Evolutionary conservation across 176 grass and related monocot genomes (phyloP), one percentile per base, ranked within the genome.

Genomic region (Cocos nucifera): DNA sequence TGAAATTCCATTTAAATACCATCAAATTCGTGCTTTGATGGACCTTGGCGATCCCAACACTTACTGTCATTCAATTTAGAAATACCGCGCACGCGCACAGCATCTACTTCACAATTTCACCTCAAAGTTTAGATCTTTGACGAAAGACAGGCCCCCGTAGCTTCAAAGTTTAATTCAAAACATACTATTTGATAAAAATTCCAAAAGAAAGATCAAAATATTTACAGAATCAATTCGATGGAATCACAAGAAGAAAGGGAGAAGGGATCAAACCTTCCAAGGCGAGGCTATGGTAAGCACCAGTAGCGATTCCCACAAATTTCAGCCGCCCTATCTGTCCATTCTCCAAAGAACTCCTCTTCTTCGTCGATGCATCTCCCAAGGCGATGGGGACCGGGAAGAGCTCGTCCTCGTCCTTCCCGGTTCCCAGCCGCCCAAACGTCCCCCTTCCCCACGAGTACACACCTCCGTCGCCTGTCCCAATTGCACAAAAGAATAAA

Each of bases 211-310:
- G 9, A 44, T 44, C 8, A 44, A 44, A 12, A 12, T 12, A 44
- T 9, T 44, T 44, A 44, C 2, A 3, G 35, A 44, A 44, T 44
- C 35, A 44, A 44, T 44, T 44, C 35, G 1, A 44, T 44, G 35
- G 35, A 14, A 44, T 44, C 3, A 12, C 35, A 44, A 44, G 9
- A 44, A 2, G 56, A 17, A 16, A 58, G 19, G 61, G 0, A 20
- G 4, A 60, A 58, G 16, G 12, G 58, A 58, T 53, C 59, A 21
- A 72, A 98, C 88, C 93, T 79, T 82, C 78, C 5, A 98, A 81
- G 14, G 82, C 88, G 52, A 98, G 93, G 57, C 76, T 86, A 71
- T 98, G 93, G 77, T 98, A 92, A 26, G 93, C 81, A 19, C 88
- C 88, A 15, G 93, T 39, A 2, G 88, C 84, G 35, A 92, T 61